phyloP scores from a whole-genome alignment of 306 rosid genomes.

The Gastrolobium bilobum region DNA sequence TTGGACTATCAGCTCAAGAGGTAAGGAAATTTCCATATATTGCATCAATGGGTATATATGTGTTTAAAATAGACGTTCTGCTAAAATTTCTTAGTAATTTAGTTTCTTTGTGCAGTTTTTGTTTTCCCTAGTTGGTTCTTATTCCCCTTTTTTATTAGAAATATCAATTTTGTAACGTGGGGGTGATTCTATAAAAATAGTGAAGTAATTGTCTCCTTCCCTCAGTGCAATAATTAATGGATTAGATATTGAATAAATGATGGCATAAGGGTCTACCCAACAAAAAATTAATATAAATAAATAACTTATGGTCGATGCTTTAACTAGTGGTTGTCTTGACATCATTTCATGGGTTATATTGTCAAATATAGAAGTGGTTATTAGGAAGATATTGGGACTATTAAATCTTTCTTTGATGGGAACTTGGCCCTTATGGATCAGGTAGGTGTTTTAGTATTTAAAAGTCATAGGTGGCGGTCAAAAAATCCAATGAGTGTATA shows the following conservation, averaged over 20 bases:
- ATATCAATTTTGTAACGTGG: neutral
- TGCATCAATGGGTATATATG: conserved; percentile 67
- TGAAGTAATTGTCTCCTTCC: too few relatives aligned
- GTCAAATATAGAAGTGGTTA: conserved; percentile 47
- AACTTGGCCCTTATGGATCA: conserved; percentile 63
- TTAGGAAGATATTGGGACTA: conserved; percentile 70
- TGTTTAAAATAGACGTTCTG: conserved; percentile 63
- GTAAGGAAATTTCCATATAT: conserved; percentile 60
- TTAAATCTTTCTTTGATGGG: conserved; percentile 67
- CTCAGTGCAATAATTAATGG: too few relatives aligned
- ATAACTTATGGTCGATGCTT: neutral
- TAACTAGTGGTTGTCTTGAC: neutral
- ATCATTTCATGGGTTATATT: neutral
- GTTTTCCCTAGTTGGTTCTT: conserved; percentile 7
- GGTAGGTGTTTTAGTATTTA: conserved; percentile 49
- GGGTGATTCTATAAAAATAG: too few relatives aligned
- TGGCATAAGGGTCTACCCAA: neutral
- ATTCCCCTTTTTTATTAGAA: neutral
- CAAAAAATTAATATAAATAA: neutral
- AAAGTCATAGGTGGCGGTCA: conserved; percentile 21
- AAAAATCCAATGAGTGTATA: conserved; percentile 27
- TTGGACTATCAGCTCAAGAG: conserved; percentile 60
- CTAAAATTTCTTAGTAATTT: conserved; percentile 60
- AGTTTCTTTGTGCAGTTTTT: conserved; percentile 17
- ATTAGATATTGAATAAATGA: too few relatives aligned